Conservation (phyloP, 371 early-diverging fungal genomes). For the Mucor mucedo region DNA sequence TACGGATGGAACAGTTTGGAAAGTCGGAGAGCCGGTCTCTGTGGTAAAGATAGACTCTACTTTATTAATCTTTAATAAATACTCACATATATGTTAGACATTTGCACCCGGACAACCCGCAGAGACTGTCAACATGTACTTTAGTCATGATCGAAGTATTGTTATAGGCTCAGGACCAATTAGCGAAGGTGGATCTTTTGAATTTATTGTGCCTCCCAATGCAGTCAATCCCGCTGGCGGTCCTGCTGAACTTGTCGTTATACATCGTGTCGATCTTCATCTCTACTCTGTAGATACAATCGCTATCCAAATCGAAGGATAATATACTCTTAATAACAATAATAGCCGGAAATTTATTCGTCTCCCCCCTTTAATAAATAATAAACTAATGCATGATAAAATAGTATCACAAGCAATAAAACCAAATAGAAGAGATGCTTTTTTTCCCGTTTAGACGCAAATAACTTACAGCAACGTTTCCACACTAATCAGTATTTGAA, state of each 20-base stretch:
- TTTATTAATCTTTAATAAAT: background rate
- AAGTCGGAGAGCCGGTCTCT: slow-evolving; percentile 12
- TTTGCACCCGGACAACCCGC: slow-evolving; percentile 2
- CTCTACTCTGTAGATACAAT: slow-evolving; percentile 17
- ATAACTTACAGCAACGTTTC: no score
- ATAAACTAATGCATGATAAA: no score
- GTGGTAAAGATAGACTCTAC: slow-evolving; percentile 5
- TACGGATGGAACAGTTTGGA: slow-evolving; percentile 8
- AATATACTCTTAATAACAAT: no score
- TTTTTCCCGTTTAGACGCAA: no score
- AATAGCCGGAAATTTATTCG: no score
- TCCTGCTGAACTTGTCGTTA: slow-evolving; percentile 13
- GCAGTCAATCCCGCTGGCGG: slow-evolving; percentile 8
- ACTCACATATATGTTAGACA: background rate
- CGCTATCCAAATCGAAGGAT: slow-evolving; percentile 3
- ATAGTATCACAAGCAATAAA: no score
- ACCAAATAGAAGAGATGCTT: no score
- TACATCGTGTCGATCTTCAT: slow-evolving; percentile 16
- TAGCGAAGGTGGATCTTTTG: slow-evolving; percentile 4
- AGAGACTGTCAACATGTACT: slow-evolving; percentile 17
- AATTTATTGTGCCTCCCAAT: slow-evolving; percentile 10
- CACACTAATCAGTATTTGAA: no score
- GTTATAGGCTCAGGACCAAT: slow-evolving; percentile 15
- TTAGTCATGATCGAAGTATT: slow-evolving; percentile 15
- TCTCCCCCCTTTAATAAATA: no score